phyloP scores from a whole-genome alignment of 1,139 yeast species.

The Diutina sp. region DNA sequence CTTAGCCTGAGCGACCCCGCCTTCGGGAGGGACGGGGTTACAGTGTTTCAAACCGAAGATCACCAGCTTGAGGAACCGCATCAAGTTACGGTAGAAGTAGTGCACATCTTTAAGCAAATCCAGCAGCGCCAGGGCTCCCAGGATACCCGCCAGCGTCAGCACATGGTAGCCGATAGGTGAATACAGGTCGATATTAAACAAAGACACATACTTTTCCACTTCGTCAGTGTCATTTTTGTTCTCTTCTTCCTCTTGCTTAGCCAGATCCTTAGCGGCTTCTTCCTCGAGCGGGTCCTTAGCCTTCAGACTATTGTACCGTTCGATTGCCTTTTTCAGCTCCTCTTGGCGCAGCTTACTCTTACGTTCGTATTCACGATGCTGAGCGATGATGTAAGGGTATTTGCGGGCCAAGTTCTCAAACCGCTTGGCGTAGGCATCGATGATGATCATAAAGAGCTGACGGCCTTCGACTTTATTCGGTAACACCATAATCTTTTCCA shows the following conservation, averaged over 20 bases:
- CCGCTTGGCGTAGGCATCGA: slow-evolving; percentile 80
- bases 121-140: slow-evolving; percentile 17
- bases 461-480: slow-evolving; percentile 80
- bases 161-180: slow-evolving; percentile 18
- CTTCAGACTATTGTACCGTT: slow-evolving; percentile 18
- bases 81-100: slow-evolving; percentile 72
- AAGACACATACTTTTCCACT: background rate
- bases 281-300: slow-evolving; percentile 4
- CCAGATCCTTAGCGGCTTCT: slow-evolving; percentile 9
- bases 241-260: slow-evolving; percentile 10
- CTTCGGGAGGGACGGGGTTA: slow-evolving; percentile 64
- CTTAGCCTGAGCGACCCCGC: slow-evolving; percentile 34
- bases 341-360: slow-evolving; percentile 28
- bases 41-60: slow-evolving; percentile 84
- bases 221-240: background rate
- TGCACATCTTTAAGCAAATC: slow-evolving; percentile 82
- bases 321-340: slow-evolving; percentile 29
- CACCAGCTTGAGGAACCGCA: slow-evolving; percentile 84
- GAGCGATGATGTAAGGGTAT: slow-evolving; percentile 51
- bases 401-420: slow-evolving; percentile 66
- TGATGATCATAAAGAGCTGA: slow-evolving; percentile 67
- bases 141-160: slow-evolving; percentile 13
- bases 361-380: slow-evolving; percentile 42
- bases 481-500: slow-evolving; percentile 76
- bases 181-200: slow-evolving; percentile 25